Conservation (phyloP, 352 stramenopile species). For the Pythium brachiatum region DNA sequence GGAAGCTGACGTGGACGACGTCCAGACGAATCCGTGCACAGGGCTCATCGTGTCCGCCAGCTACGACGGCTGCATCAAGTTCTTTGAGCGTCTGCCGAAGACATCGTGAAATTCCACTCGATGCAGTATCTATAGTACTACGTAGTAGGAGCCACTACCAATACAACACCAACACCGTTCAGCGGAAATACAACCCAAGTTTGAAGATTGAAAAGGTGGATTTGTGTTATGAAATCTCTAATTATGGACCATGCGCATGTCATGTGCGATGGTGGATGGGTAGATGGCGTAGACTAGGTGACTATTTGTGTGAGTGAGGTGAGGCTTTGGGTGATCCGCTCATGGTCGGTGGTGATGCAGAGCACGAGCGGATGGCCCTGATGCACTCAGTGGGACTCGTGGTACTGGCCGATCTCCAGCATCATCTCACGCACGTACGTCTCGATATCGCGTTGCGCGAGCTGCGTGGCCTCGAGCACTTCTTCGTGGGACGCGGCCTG, state of each 20-base stretch:
- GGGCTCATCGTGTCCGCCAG: conserved; percentile 79
- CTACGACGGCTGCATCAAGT: conserved; percentile 85
- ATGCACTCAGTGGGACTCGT: conserved; percentile 14
- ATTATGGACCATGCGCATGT: conserved; percentile 1
- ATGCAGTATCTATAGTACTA: background rate
- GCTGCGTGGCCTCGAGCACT: conserved; percentile 88
- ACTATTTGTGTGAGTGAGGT: conserved; percentile 1
- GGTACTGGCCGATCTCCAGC: conserved; percentile 39
- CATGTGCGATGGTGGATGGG: background rate
- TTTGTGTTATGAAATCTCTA: conserved; percentile 15
- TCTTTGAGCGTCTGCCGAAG: conserved; percentile 58
- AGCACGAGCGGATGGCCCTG: background rate
- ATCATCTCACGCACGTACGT: conserved; percentile 49
- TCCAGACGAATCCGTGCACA: conserved; percentile 67
- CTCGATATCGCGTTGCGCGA: conserved; percentile 62
- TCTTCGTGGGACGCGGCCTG: conserved; percentile 90
- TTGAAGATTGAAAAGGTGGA: background rate
- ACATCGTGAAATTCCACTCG: conserved; percentile 8
- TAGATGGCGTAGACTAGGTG: background rate
- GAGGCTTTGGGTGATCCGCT: background rate
- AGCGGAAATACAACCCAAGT: background rate
- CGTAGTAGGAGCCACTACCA: background rate
- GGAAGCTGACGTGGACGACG: conserved; percentile 46
- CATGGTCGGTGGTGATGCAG: background rate
- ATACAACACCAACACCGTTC: background rate